Base-by-base conservation (phyloP, 805 yeast species). In the Vanderwaltozyma verrucispora region DNA sequence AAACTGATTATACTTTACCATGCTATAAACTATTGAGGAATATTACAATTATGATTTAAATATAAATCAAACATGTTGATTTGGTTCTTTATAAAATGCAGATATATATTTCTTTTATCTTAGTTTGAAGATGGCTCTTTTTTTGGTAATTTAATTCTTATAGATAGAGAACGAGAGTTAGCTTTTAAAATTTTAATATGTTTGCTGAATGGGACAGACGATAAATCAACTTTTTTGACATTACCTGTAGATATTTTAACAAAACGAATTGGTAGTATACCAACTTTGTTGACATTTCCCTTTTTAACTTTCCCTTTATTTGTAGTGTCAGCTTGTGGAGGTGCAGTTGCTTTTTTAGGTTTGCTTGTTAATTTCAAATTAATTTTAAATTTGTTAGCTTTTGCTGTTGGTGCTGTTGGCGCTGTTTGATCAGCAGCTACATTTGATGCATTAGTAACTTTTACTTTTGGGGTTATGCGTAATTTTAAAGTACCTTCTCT, bases 401-500 rank as follows among this genome's bases (percentile, higher is more conserved):
- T 18, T 1, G 32, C 21, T 2, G 42, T 24, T 7, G 30, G 14
- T 13, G 19, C 21, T 2, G 30, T 15, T 21, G 33, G 10, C 1
- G 23, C n/a, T 1, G 30, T 19, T 1, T 28, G 19, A 16, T 13
- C 28, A 11, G 16, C 15, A 18, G 24, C 6, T 21, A n/a, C 17
- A 27, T 29, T 17, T 6, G 8, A 5, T 17, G 14, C 1, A 4
- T 17, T 17, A 6, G 36, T 31, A 12, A 39, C 17, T 24, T 49
- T 54, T 8, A 41, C 14, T 31, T 47, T 50, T 7, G 57, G 45
- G 1, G 52, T 48, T 5, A 58, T 31, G 33, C 51, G 58, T 1
- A 58, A 44, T 37, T 56, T 58, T 35, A 58, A 41, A 2, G 51
- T 35, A 25, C 68, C 65, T 48, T 77, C 80, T 41, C 85, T 63